Evolutionary conservation across 495 filamentous ascomycete genomes (phyloP), one percentile per base, ranked within the genome.

Genomic region (Hyaloscypha hepaticicola): DNA sequence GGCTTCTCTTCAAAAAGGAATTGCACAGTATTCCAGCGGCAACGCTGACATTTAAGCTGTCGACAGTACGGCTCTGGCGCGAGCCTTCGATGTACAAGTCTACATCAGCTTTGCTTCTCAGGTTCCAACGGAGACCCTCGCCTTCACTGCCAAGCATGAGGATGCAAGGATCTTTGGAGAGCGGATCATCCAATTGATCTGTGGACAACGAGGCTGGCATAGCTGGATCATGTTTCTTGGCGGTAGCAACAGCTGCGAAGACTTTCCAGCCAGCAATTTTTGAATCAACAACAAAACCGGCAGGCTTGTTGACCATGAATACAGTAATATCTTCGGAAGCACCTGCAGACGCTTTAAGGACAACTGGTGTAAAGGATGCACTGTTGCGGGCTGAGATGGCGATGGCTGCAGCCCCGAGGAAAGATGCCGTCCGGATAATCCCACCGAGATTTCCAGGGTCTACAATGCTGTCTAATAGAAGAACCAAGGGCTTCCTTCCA

Each of bases 391-490:
- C 82, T 6, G 90, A 87, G 62, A 91, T 85, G 9, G 83, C 82
- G 51, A 96, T 77, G 7, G 89, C 91, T 63, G 91, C 87, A 16
- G 90, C 88, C 41, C 95, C 95, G 3, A 97, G 83, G 75, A 91
- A 99, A 69, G 89, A 87, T 5, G 91, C 90, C 24, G 90, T 88
- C 24, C 95, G 89, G 33, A 97, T 79, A 62, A 97, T 96, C 3
- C 88, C 89, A 28, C 95, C 95, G 3, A 97, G 78, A 73, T 99
- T 99, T 1, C 91, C 93, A 2, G 91, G 87, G 75, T 99, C 94
- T 9, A 90, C 72, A 52, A 99, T 86, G n/a, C 87, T 86, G 68
- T 99, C 91, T 12, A 97, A 77, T 34, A 96, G 77, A 14, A 98
- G 76, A 21, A 96, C 77, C 31, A 99, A 81, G 0, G 95, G 95